Evolutionary conservation across 345 rosid species (phyloP).

Genomic region (Acer yangbiense): DNA sequence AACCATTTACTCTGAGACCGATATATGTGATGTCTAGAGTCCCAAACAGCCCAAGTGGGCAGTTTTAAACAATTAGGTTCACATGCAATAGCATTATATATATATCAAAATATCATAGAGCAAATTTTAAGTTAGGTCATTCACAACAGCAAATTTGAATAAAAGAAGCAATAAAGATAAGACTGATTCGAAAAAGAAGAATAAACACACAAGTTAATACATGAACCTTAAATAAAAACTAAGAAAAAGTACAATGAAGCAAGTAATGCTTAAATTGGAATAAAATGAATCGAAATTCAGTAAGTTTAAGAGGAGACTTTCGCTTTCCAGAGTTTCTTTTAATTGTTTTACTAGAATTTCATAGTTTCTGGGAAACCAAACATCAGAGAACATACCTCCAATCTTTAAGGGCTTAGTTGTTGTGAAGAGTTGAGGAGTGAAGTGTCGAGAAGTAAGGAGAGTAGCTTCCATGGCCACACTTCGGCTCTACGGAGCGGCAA

Average conservation of each 20-base stretch:
- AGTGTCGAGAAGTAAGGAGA: slow-evolving; percentile 22
- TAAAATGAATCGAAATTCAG: too few relatives aligned
- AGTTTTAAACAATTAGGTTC: background rate
- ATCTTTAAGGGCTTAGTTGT: slow-evolving; percentile 16
- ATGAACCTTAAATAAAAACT: too few relatives aligned
- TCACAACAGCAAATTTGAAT: background rate
- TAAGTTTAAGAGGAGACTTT: background rate
- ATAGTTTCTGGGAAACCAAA: slow-evolving; percentile 18
- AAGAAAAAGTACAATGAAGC: too few relatives aligned
- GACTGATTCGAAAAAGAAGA: too few relatives aligned
- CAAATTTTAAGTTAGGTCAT: background rate
- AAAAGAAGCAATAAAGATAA: too few relatives aligned
- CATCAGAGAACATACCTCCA: slow-evolving; percentile 28
- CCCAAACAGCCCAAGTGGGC: background rate
- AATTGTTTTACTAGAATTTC: too few relatives aligned
- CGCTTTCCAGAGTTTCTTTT: too few relatives aligned
- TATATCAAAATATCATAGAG: background rate
- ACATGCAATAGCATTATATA: background rate
- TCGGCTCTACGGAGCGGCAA: background rate
- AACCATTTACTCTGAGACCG: background rate
- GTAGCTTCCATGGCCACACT: slow-evolving; percentile 38
- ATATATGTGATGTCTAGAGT: background rate
- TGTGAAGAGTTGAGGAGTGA: slow-evolving; percentile 22
- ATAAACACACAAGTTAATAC: too few relatives aligned
- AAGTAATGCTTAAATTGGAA: too few relatives aligned